A percentile compares a stretch with the other conserved stretches of the same genome.
phyloP scores from a whole-genome alignment of 106 monocot species.

The Apostasia shenzhenica region DNA sequence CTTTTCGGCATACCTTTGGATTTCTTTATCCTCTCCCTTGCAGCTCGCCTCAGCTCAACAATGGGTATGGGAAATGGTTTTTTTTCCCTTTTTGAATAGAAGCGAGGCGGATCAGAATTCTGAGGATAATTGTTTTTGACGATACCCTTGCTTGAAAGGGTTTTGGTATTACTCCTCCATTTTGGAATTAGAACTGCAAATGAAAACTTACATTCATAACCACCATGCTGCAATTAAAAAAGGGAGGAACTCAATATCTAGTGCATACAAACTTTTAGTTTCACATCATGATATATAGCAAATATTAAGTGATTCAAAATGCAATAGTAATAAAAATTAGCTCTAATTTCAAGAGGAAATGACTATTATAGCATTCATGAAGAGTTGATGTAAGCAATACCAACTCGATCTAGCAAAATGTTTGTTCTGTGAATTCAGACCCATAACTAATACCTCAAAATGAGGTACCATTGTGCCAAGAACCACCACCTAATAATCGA shows the following conservation, averaged over 20 bases:
- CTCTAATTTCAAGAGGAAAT: neutral
- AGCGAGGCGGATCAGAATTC: conserved; percentile 81
- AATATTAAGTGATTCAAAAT: neutral
- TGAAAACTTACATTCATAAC: conserved; percentile 5
- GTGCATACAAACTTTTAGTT: neutral
- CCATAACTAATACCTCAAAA: neutral
- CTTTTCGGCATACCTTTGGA: conserved; percentile 53
- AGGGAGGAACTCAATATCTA: neutral
- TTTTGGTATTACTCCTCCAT: conserved; percentile 1
- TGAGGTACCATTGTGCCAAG: too few relatives aligned
- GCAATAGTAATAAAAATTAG: neutral
- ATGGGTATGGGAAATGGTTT: conserved; percentile 96
- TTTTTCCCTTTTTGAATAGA: conserved; percentile 89
- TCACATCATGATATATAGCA: neutral
- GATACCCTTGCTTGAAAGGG: conserved; percentile 12
- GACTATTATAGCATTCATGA: neutral
- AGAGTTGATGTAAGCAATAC: neutral
- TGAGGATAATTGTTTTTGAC: conserved; percentile 60
- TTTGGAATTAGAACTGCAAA: conserved; percentile 24
- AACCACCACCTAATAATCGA: neutral
- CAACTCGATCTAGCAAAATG: neutral
- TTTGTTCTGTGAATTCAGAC: too few relatives aligned
- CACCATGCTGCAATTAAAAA: conserved; percentile 28
- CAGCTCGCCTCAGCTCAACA: conserved; percentile 77
- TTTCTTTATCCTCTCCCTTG: conserved; percentile 80